Base-by-base conservation (phyloP, 495 filamentous ascomycete species). In the Aspergillus campestris region DNA sequence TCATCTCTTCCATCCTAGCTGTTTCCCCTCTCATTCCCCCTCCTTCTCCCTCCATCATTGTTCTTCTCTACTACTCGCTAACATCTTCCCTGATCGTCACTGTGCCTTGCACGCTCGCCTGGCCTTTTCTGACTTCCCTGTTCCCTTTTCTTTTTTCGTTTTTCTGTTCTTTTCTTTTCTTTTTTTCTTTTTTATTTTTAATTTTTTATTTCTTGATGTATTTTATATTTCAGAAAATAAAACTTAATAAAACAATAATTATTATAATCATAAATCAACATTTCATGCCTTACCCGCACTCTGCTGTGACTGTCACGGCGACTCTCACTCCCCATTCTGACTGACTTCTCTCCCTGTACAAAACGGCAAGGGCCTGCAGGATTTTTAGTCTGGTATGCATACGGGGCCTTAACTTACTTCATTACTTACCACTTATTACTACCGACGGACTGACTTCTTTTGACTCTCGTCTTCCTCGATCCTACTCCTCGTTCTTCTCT, bases 201-300 rank as follows among this genome's bases (percentile, higher is more conserved):
- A 24, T 24, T 24, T 24, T 24, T 24, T 24, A 24, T 24, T 24
- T 24, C 4, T n/a, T n/a, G n/a, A 24, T 24, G 1, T 24, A 24
- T 24, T 24, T 24, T 24, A 24, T 24, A 24, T 24, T 4, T 4
- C 18, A 2, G 4, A 24, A 24, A 24, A 4, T 24, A 1, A 24
- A 24, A n/a, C n/a, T n/a, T 24, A 24, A 24, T 24, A 24, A 24
- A 24, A 24, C 18, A 24, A 4, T 24, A 24, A 24, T 24, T 24
- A 24, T 24, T 24, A 24, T 24, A 24, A 24, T 24, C 1, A 24
- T 24, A 1, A 24, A 2, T 24, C 18, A 24, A 24, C 56, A 51
- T 50, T 50, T 53, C 52, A 57, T 59, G 55, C 63, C 53, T 61
- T 57, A 61, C 55, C 53, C 52, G 55, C 60, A 59, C 51, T 45